phyloP scores from a whole-genome alignment of 2,329 filamentous ascomycete genomes.

The Ilyonectria robusta region DNA sequence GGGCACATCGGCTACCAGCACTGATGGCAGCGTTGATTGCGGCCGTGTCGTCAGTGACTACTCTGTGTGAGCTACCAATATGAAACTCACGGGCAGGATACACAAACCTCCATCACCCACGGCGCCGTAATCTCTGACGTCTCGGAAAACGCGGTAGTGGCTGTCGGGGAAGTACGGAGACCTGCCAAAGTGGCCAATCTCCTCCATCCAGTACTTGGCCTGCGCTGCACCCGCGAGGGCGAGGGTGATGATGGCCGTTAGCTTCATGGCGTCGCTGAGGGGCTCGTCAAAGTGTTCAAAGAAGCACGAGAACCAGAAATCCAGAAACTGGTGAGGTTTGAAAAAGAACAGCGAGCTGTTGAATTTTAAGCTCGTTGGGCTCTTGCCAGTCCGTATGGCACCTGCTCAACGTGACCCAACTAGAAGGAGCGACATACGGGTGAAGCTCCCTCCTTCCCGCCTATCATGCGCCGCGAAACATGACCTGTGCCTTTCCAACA shows the following conservation, averaged over 20 bases:
- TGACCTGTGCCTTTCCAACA: not conserved
- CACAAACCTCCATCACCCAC: constrained; percentile 48
- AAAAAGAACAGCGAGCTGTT: not conserved
- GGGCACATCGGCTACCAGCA: constrained; percentile 41
- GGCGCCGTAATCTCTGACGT: constrained; percentile 50
- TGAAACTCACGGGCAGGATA: not conserved
- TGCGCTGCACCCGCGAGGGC: constrained; percentile 25
- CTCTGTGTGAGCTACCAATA: constrained; percentile 11
- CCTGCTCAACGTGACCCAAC: not conserved
- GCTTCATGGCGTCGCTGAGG: constrained; percentile 34
- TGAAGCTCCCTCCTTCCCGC: not conserved
- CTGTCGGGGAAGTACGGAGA: constrained; percentile 49
- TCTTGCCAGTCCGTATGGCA: not conserved
- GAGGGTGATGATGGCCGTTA: constrained; percentile 26
- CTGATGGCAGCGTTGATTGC: constrained; percentile 50
- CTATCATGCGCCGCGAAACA: not conserved
- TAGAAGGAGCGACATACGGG: not conserved
- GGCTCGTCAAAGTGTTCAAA: not conserved
- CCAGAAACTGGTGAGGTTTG: not conserved
- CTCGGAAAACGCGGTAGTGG: constrained; percentile 49
- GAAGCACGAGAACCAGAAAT: not conserved
- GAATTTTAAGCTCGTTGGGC: not conserved
- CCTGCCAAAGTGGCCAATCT: constrained; percentile 45
- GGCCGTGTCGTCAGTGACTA: constrained; percentile 46
- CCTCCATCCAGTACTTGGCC: constrained; percentile 49